A percentile compares a stretch with the other conserved stretches of the same genome.
phyloP scores from a whole-genome alignment of 2,329 filamentous ascomycete genomes.

The Cyphellophora attinorum region DNA sequence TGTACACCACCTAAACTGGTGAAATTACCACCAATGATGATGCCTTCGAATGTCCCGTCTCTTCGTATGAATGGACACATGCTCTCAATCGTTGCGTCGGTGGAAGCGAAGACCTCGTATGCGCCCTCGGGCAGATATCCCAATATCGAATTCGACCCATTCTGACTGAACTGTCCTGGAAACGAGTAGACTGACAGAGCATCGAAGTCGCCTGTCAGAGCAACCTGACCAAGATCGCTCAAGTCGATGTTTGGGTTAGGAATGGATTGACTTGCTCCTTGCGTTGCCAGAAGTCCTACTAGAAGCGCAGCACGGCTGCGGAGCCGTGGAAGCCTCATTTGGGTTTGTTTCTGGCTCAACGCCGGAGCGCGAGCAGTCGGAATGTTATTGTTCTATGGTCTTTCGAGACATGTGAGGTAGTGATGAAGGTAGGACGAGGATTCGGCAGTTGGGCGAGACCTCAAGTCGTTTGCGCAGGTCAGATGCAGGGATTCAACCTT shows the following conservation, averaged over 20 bases:
- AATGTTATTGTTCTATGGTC: constrained; percentile 10
- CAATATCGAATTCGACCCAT: constrained; percentile 74
- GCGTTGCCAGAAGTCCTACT: constrained; percentile 10
- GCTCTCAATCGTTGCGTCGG: constrained; percentile 75
- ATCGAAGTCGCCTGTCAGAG: constrained; percentile 79
- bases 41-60: constrained; percentile 58
- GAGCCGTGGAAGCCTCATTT: constrained; percentile 18
- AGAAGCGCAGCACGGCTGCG: constrained; percentile 7
- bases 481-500: neutral
- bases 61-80: constrained; percentile 72
- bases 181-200: constrained; percentile 86
- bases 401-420: constrained; percentile 13
- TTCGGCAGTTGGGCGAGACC: no score
- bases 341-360: constrained; percentile 12
- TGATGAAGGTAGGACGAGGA: no score
- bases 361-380: constrained; percentile 12
- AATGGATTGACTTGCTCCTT: constrained; percentile 28
- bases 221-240: constrained; percentile 67
- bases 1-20: constrained; percentile 72
- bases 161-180: constrained; percentile 63
- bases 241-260: constrained; percentile 69
- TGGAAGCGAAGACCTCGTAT: constrained; percentile 62
- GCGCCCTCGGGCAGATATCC: constrained; percentile 76
- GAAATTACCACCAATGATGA: constrained; percentile 90
- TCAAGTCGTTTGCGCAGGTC: no score